These are phyloP conservation scores for Penicillium lividum DNA, from an alignment of 495 filamentous ascomycete species.

Conservation along the genomic window DNA sequence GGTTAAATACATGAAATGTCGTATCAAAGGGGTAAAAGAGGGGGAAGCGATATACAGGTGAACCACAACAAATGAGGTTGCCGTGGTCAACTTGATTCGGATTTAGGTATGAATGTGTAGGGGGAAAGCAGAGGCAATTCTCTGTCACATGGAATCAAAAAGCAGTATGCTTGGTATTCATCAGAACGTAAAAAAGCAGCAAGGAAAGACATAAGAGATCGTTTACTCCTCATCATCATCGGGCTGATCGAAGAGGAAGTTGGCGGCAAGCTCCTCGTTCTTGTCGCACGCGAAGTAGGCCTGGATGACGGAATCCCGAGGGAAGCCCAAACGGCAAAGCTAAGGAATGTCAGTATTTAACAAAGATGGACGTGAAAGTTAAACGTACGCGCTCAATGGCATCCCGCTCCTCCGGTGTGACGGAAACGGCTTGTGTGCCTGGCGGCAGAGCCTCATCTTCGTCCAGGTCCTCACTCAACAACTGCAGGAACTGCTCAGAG, in stretches of 20 bases:
- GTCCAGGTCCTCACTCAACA: constrained; percentile 79
- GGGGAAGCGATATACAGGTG: constrained; percentile 13
- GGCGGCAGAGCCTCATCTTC: constrained; percentile 73
- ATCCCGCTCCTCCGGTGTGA: constrained; percentile 94
- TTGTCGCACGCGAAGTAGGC: constrained; percentile 99
- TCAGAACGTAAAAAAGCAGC: constrained; percentile 29
- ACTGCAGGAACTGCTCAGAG: constrained; percentile 86
- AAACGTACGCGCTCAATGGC: constrained; percentile 89
- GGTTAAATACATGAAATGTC: constrained; percentile 37
- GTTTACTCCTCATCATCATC: constrained; percentile 74
- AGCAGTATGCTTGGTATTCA: constrained; percentile 36
- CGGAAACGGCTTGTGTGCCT: constrained; percentile 82
- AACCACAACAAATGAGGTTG: not conserved
- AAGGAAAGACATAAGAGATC: constrained; percentile 1
- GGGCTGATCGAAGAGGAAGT: constrained; percentile 96
- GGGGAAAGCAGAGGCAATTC: constrained; percentile 1
- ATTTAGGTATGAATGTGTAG: constrained; percentile 5
- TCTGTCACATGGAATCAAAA: constrained; percentile 24
- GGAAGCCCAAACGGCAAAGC: constrained; percentile 90
- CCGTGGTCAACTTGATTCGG: constrained; percentile 6
- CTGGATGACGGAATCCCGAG: constrained; percentile 91
- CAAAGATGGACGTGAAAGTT: not conserved
- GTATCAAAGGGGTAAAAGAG: constrained; percentile 18
- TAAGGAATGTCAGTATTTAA: constrained; percentile 43
- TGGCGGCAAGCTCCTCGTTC: constrained; percentile 96